Evolutionary conservation across 2,329 filamentous ascomycete genomes (phyloP).

Genomic region (Beauveria sp.): DNA sequence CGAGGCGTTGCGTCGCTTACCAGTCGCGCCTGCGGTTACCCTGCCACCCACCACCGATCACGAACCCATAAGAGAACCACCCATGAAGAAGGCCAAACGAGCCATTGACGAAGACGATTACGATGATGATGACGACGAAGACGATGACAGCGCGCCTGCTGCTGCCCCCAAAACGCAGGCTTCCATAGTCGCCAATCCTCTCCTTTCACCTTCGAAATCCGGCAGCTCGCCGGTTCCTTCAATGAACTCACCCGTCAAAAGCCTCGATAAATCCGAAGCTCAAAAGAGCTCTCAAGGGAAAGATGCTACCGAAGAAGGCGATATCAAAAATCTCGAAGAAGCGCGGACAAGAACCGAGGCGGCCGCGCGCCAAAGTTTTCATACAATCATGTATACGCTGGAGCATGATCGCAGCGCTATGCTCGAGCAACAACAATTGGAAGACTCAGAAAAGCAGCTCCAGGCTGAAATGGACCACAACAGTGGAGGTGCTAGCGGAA

Average conservation of each 20-base stretch:
- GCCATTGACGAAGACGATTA: conserved; percentile 81
- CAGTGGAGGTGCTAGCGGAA: conserved; percentile 34
- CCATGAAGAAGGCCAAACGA: conserved; percentile 67
- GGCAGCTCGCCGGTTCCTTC: conserved; percentile 59
- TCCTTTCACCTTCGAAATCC: conserved; percentile 63
- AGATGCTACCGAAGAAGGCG: conserved; percentile 72
- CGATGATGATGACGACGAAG: conserved; percentile 74
- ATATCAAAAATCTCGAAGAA: conserved; percentile 87
- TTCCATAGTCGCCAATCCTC: conserved; percentile 42
- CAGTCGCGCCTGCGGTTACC: conserved; percentile 30
- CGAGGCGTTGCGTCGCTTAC: conserved; percentile 42
- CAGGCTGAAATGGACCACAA: conserved; percentile 86
- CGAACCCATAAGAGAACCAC: conserved; percentile 49
- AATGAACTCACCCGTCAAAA: conserved; percentile 53
- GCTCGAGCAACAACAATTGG: conserved; percentile 93
- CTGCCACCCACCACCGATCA: conserved; percentile 52
- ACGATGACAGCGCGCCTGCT: conserved; percentile 48
- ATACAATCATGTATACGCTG: conserved; percentile 88
- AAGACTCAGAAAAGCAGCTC: conserved; percentile 92
- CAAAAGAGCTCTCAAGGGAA: conserved; percentile 41
- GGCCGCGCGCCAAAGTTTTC: conserved; percentile 80
- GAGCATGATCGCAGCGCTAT: conserved; percentile 95
- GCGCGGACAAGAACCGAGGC: conserved; percentile 87
- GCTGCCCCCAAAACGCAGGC: conserved; percentile 42
- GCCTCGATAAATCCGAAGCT: conserved; percentile 44